Evolutionary conservation across 345 rosid genomes (phyloP).

Genomic region (Excoecaria cochinchinensis): DNA sequence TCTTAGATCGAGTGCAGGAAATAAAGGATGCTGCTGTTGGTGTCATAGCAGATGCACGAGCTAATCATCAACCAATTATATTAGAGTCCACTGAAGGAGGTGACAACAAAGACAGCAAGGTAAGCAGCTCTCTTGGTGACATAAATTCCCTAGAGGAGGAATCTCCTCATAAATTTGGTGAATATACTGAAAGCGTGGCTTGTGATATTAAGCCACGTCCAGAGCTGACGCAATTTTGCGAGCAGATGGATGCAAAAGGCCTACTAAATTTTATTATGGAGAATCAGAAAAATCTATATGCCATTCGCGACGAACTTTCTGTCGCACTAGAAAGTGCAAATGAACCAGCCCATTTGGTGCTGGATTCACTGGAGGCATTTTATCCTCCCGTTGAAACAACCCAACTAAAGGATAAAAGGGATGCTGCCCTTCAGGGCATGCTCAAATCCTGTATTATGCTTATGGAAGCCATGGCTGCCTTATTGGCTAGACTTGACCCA

Average conservation of each 20-base stretch:
- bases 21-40: conserved; percentile 60
- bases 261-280: conserved; percentile 45
- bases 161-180: conserved; percentile 36
- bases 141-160: conserved; percentile 40
- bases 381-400: conserved; percentile 45
- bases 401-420: conserved; percentile 42
- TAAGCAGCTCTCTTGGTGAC: conserved; percentile 53
- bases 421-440: conserved; percentile 60
- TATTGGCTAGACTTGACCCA: conserved; percentile 49
- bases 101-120: conserved; percentile 44
- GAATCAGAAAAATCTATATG: conserved; percentile 44
- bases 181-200: conserved; percentile 40
- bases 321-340: conserved; percentile 55
- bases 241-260: conserved; percentile 69
- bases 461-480: conserved; percentile 54
- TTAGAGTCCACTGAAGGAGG: conserved; percentile 32
- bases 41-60: conserved; percentile 42
- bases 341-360: conserved; percentile 62
- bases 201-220: conserved; percentile 44
- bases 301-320: conserved; percentile 47
- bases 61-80: conserved; percentile 29
- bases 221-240: conserved; percentile 52
- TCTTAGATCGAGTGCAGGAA: conserved; percentile 56
- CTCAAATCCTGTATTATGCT: conserved; percentile 48
- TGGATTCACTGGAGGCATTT: conserved; percentile 56